Evolutionary conservation across 225 moss, liverwort and hornwort genomes (phyloP).

Genomic region (Straminergon stramineum): DNA sequence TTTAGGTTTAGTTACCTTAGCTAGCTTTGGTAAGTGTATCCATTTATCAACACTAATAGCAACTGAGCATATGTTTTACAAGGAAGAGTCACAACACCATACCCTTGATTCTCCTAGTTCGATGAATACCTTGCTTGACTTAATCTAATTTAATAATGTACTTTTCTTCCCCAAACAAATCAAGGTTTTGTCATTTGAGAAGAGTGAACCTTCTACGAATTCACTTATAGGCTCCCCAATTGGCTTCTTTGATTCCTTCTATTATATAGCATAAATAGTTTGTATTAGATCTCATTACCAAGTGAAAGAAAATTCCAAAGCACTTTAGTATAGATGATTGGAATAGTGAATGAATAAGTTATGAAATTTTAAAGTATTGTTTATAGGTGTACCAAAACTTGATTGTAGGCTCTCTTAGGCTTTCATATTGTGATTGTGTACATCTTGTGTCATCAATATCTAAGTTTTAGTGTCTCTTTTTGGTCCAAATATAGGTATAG

Average conservation of each 20-base stretch:
- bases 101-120: fast-evolving
- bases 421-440: background rate
- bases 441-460: background rate
- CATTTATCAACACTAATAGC: fast-evolving
- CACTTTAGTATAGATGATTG: background rate
- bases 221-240: fast-evolving
- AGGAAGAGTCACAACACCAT: background rate
- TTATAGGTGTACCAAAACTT: background rate
- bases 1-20: background rate
- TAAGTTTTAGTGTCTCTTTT: background rate
- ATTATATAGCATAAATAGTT: background rate
- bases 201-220: fast-evolving
- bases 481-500: background rate
- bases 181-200: background rate
- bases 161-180: fast-evolving
- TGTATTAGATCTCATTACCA: background rate
- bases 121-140: fast-evolving
- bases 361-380: background rate
- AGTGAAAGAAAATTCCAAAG: background rate
- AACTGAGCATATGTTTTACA: background rate
- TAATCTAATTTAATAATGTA: fast-evolving
- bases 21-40: background rate
- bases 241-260: fast-evolving
- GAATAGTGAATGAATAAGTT: fast-evolving
- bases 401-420: fast-evolving